A percentile compares a stretch with the other conserved stretches of the same genome.
Conservation (phyloP, 2,329 filamentous ascomycete species). For the Trichoderma atroviride region DNA sequence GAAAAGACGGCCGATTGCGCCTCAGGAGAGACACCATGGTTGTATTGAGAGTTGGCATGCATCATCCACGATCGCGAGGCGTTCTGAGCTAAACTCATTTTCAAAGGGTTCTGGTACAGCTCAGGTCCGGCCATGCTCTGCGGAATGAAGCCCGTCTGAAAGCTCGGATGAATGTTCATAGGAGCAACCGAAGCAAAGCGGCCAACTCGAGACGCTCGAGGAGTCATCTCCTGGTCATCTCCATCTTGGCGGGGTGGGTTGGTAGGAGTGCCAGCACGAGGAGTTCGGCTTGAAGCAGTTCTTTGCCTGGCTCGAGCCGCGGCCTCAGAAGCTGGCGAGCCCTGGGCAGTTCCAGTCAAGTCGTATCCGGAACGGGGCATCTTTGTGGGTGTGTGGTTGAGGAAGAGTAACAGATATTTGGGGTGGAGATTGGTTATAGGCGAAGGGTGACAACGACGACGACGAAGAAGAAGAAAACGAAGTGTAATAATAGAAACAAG, state of each 20-base stretch:
- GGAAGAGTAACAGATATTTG: neutral
- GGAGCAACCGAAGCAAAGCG: neutral
- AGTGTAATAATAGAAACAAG: neutral
- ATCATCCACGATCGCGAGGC: neutral
- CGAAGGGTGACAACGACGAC: neutral
- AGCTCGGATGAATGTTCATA: neutral
- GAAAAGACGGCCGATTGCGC: neutral
- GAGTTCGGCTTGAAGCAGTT: constrained; percentile 12
- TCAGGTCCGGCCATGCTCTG: neutral
- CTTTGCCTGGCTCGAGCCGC: constrained; percentile 20
- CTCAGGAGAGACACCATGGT: neutral
- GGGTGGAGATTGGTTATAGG: neutral
- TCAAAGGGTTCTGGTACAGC: constrained; percentile 25
- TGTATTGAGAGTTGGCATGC: neutral
- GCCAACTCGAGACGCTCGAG: constrained; percentile 15
- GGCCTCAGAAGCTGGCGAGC: constrained; percentile 16
- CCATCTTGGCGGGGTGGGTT: neutral
- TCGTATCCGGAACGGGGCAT: constrained; percentile 25
- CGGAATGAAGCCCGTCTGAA: neutral
- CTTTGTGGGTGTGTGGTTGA: neutral
- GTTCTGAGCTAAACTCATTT: neutral
- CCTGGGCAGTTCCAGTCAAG: neutral
- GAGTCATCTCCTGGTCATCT: constrained; percentile 20
- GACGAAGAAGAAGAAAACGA: neutral
- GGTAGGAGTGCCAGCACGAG: constrained; percentile 20